A percentile compares a stretch with the other conserved stretches of the same genome.
Evolutionary conservation across 805 yeast genomes (phyloP).

Genomic region (Lipomyces yamadae): DNA sequence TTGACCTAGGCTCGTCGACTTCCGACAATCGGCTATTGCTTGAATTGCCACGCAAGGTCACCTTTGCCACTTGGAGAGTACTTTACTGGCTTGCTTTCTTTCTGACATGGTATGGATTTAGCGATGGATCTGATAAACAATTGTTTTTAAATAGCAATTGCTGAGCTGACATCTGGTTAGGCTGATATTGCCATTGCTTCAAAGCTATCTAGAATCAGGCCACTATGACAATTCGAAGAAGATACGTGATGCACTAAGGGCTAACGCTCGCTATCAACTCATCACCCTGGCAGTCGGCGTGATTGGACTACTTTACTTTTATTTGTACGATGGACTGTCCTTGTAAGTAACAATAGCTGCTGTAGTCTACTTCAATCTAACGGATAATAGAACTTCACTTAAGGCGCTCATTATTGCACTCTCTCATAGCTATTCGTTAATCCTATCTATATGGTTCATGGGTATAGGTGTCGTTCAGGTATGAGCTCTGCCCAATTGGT

Average conservation of each 20-base stretch:
- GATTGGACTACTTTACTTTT: conserved; percentile 62
- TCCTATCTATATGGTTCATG: conserved; percentile 80
- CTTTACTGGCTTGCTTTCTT: conserved; percentile 81
- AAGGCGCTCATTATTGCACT: conserved; percentile 73
- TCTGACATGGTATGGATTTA: conserved; percentile 64
- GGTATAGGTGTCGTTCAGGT: conserved; percentile 73
- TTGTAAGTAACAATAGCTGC: conserved; percentile 40
- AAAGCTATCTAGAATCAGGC: conserved; percentile 75
- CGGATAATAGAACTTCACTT: conserved; percentile 49
- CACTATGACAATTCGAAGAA: conserved; percentile 55
- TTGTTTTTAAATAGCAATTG: not conserved
- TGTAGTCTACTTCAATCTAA: not conserved
- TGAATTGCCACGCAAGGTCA: conserved; percentile 53
- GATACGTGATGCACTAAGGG: conserved; percentile 60
- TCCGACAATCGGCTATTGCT: conserved; percentile 51
- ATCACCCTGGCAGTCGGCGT: conserved; percentile 58
- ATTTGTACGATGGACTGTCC: conserved; percentile 59
- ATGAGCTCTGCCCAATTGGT: not conserved
- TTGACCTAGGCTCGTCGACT: conserved; percentile 67
- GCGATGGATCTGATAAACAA: not conserved
- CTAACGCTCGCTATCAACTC: conserved; percentile 65
- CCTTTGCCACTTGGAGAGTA: conserved; percentile 69
- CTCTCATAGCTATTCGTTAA: conserved; percentile 75
- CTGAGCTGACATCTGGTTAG: conserved; percentile 10
- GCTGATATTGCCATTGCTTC: conserved; percentile 68